phyloP scores from a whole-genome alignment of 2,329 filamentous ascomycete species.

The Phialophora expanda region DNA sequence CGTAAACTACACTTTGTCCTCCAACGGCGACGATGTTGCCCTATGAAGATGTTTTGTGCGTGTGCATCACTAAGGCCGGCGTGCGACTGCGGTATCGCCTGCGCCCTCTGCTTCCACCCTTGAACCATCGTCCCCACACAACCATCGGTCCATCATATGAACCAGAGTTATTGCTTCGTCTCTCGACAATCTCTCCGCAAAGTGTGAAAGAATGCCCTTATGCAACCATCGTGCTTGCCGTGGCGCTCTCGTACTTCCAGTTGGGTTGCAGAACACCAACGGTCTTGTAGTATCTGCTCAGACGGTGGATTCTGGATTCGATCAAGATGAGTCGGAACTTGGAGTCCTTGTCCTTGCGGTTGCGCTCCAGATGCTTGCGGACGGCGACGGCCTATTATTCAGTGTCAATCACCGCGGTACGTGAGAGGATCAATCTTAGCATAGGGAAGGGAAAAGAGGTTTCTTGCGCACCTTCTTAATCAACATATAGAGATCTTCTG shows the following conservation, averaged over 20 bases:
- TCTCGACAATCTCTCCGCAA: background rate
- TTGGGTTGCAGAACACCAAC: conserved; percentile 82
- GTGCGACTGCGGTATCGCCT: background rate
- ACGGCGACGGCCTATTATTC: conserved; percentile 82
- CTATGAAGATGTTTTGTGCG: background rate
- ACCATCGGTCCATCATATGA: background rate
- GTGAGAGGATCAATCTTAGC: background rate
- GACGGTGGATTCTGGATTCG: conserved; percentile 99
- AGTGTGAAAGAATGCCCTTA: conserved; percentile 56
- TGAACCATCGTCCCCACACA: background rate
- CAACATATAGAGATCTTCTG: conserved; percentile 99
- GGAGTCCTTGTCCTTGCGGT: conserved; percentile 99
- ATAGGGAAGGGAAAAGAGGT: background rate
- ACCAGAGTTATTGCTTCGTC: background rate
- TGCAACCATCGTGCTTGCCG: conserved; percentile 90
- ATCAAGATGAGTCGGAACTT: conserved; percentile 99
- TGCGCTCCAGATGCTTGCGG: conserved; percentile 99
- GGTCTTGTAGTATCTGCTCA: conserved; percentile 99
- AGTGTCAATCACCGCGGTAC: background rate
- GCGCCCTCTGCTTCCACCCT: background rate
- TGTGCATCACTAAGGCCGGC: background rate
- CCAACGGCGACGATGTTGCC: background rate
- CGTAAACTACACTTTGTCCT: background rate
- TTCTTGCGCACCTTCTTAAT: conserved; percentile 89
- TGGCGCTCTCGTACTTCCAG: conserved; percentile 99